These are phyloP conservation scores for Fusarium sororula DNA, from an alignment of 2,329 filamentous ascomycete species.

Conservation along the genomic window DNA sequence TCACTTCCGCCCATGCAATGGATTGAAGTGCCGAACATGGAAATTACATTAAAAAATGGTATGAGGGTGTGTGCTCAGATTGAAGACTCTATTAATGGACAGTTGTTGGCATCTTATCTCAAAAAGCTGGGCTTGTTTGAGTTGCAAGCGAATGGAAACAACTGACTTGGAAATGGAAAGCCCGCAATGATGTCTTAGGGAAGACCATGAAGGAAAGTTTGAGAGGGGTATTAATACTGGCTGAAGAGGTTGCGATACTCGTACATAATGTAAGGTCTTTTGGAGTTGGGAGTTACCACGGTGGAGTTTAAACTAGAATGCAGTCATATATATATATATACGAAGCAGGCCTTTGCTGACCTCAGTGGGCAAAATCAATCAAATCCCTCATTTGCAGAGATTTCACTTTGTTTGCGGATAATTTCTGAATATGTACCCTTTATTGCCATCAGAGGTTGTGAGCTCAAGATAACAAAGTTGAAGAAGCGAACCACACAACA, in stretches of 20 bases:
- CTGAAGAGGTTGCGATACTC: background rate
- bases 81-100: slow-evolving; percentile 6
- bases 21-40: background rate
- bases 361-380: background rate
- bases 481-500: background rate
- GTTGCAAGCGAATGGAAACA: background rate
- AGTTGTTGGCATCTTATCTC: background rate
- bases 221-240: accelerated
- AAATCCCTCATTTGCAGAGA: background rate
- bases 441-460: accelerated
- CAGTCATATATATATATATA: background rate
- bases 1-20: background rate
- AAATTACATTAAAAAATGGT: background rate
- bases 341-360: background rate
- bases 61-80: background rate
- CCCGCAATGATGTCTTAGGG: accelerated
- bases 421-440: accelerated
- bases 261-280: background rate
- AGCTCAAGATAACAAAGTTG: background rate
- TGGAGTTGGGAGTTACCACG: background rate
- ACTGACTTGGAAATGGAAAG: background rate
- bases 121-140: background rate
- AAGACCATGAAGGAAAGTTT: background rate
- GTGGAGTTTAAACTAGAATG: background rate
- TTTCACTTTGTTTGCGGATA: background rate